phyloP scores from a whole-genome alignment of 441 rosid species.

The Daphne laureola region DNA sequence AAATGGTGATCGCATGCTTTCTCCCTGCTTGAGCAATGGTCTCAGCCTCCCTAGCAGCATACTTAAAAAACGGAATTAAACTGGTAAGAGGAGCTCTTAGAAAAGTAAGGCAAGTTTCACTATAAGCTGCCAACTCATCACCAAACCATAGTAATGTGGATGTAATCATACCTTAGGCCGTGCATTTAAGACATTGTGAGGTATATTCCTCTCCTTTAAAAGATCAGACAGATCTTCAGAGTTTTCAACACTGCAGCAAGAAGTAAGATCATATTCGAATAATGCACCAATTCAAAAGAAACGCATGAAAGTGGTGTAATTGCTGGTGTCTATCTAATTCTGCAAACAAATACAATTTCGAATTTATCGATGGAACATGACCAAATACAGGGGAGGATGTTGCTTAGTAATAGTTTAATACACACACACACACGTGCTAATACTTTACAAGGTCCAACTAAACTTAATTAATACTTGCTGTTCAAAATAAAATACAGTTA shows the following conservation, averaged over 20 bases:
- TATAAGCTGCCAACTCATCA: no score
- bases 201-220: conserved; percentile 72
- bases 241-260: conserved; percentile 77
- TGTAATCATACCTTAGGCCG: conserved; percentile 70
- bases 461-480: no score
- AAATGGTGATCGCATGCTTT: conserved; percentile 86
- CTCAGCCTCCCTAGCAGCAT: conserved; percentile 96
- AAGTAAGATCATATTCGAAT: conserved; percentile 10
- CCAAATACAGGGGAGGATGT: no score
- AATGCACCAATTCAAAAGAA: no score
- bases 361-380: no score
- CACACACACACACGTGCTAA: no score
- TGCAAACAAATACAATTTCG: no score
- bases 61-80: conserved; percentile 29
- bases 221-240: conserved; percentile 89
- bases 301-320: no score
- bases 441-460: no score
- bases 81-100: conserved; percentile 9
- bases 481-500: no score
- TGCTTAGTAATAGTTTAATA: no score
- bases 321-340: no score
- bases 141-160: conserved; percentile 12
- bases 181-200: conserved; percentile 93
- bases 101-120: not conserved
- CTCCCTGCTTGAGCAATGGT: conserved; percentile 92